Base-by-base conservation (phyloP, 306 rosid species). In the Trifolium subterraneum region DNA sequence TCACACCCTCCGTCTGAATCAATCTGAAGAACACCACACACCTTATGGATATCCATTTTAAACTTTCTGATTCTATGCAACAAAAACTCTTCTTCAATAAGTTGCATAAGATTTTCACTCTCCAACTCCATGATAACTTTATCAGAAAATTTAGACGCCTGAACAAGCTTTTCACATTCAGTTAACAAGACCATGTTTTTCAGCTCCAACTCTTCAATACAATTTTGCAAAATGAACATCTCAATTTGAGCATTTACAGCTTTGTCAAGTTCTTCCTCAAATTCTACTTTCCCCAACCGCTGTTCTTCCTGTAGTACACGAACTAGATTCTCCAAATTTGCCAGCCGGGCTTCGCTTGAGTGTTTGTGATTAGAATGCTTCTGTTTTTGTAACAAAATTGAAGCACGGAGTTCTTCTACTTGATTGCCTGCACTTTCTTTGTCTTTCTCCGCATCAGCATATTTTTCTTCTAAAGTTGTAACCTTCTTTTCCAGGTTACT, bases 221-320 rank as follows among this genome's bases (percentile, higher is more conserved):
- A 89, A 77, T 73, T 89, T 84, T 90, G 97, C 85, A 90, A 84
- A 66, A 93, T 80, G 82, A 88, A 93, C 83, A 91, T 88, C 91
- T 93, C 97, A 7, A 93, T 72, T 62, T 93, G 98, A 33, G 93
- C 88, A 80, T 91, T 86, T 41, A 91, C 89, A 41, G 97, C 92
- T 77, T 76, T 91, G 55, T 89, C 97, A 16, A 93, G 90, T 65
- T 89, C 92, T 75, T 87, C 89, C 70, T 89, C 97, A 77, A 89
- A 89, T 78, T 88, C 96, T 72, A 72, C 84, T 91, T 80, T 93
- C 79, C 91, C 90, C 83, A 79, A 54, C 50, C 45, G 80, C 52
- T 71, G 86, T 80, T 88, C 96, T 77, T 88, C 90, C 56, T 78
- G 88, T 54, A 91, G 84, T 61, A 83, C 67, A 77, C 67, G 84